Evolutionary conservation across 1,284 basidiomycete genomes (phyloP), one percentile per base, ranked within the genome.

Genomic region (Malassezia yamatoensis): DNA sequence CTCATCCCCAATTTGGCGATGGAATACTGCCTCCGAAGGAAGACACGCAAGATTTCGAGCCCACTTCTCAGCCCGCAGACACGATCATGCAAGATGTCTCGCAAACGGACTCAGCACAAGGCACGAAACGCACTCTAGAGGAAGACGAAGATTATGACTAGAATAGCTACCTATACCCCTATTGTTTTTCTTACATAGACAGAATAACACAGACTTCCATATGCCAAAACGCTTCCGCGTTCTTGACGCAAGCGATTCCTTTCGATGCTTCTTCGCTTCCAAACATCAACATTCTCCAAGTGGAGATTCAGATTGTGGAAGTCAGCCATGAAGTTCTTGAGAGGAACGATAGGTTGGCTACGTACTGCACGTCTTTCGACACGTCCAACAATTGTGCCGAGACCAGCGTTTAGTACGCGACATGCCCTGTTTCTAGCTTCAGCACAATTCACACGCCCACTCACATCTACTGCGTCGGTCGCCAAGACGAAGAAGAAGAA

Each of bases 61-160:
- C 16, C 38, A 54, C 16, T 39, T 4, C 9, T 46, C 24, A 37
- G 20, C 3, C 8, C 16, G 47, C 24, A 13, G 53, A 55, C 16
- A 49, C 38, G 8, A 35, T 49, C 4, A 59, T 53, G 52, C 53
- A 62, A 32, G 61, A 66, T 21, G 59, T 58, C 51, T 56, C 18
- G 52, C 53, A 2, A 54, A 59, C 8, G 60, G 54, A 47, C 15
- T 15, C 29, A 15, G 43, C 43, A 52, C 58, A 65, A 38, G 69
- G 72, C 10, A 54, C 55, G 8, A 74, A 74, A 45, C 61, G 72
- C 9, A 59, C 52, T 11, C 49, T 74, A 33, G 72, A 74, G 10
- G 72, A 74, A 38, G 72, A 74, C 45, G 66, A 74, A 18, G 70
- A 74, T 10, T 74, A 74, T 43, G 72, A 74, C 43, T 74, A 50